These are phyloP conservation scores for Metschnikowia sp. DNA, from an alignment of 805 yeast species.

Conservation along the genomic window DNA sequence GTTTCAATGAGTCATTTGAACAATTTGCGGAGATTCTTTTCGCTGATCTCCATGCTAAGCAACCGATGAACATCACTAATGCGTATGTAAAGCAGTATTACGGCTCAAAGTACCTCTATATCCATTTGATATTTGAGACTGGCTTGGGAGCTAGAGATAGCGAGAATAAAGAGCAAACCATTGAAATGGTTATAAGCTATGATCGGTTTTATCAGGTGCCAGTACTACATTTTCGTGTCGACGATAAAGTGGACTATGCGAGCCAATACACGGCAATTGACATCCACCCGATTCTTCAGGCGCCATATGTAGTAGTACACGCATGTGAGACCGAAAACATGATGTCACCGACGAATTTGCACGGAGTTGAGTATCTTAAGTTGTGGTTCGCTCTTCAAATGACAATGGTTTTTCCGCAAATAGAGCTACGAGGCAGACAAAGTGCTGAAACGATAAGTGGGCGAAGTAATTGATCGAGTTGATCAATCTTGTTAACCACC, in stretches of 20 bases:
- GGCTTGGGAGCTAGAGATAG: background rate
- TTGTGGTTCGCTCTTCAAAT: constrained; percentile 15
- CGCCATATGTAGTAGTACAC: constrained; percentile 13
- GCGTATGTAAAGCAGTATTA: constrained; percentile 8
- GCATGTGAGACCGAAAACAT: constrained; percentile 16
- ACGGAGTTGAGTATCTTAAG: constrained; percentile 8
- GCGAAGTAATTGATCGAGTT: too few species aligned
- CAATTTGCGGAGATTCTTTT: background rate
- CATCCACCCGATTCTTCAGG: constrained; percentile 14
- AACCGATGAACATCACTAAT: constrained; percentile 7
- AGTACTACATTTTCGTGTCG: constrained; percentile 24
- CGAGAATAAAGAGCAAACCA: background rate
- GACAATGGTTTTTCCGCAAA: constrained; percentile 3
- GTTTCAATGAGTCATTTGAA: constrained; percentile 1
- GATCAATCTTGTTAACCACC: too few species aligned
- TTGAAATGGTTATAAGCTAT: constrained; percentile 27
- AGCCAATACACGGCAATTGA: constrained; percentile 8
- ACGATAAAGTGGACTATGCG: constrained; percentile 1
- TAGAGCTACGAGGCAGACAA: constrained; percentile 5
- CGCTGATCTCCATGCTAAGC: background rate
- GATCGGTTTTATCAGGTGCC: constrained; percentile 32
- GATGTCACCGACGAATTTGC: constrained; percentile 5
- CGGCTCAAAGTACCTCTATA: constrained; percentile 6
- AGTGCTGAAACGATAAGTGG: background rate
- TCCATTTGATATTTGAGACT: background rate